phyloP scores from a whole-genome alignment of 169 alveolate genomes.

The Perkinsus olseni region DNA sequence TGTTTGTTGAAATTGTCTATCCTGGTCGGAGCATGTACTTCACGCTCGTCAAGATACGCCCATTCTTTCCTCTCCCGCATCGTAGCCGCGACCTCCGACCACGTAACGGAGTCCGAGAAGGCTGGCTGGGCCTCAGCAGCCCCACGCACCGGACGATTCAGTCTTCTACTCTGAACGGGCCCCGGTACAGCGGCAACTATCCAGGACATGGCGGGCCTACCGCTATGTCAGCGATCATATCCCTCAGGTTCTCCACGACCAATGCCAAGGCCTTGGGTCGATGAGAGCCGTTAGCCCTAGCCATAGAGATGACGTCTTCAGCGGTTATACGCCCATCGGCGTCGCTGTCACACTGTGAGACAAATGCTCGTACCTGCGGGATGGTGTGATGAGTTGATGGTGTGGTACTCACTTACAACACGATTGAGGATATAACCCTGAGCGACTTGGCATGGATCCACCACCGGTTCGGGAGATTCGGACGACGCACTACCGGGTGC shows the following conservation, averaged over 20 bases:
- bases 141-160: neutral
- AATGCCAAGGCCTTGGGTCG: neutral
- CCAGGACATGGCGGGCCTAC: no score
- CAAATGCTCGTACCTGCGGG: neutral
- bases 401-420: neutral
- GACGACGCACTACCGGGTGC: no score
- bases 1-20: neutral
- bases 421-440: neutral
- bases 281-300: neutral
- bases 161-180: neutral
- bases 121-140: neutral
- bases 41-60: neutral
- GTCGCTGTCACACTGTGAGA: neutral
- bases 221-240: neutral
- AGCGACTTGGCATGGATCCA: neutral
- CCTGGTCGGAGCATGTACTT: neutral
- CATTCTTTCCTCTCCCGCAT: neutral
- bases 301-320: neutral
- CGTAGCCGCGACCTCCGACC: neutral
- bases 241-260: neutral
- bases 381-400: neutral
- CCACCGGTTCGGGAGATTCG: no score
- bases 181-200: neutral
- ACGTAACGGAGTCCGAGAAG: neutral
- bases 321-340: neutral